Evolutionary conservation across 495 filamentous ascomycete genomes (phyloP).

Genomic region (Hypoxylon cercidicola): DNA sequence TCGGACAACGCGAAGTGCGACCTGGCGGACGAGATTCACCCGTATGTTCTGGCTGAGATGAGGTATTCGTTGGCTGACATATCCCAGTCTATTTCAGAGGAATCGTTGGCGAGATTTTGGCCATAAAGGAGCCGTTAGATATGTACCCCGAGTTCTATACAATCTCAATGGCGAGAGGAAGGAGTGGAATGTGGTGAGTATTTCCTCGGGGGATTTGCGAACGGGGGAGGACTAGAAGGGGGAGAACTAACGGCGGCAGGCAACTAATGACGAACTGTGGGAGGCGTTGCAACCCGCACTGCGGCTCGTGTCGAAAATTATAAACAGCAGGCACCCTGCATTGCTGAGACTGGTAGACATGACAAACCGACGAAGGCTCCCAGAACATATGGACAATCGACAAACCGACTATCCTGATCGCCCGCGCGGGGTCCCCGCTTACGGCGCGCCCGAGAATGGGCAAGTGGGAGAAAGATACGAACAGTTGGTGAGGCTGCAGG

Average conservation of each 20-base stretch:
- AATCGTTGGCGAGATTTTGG: not conserved
- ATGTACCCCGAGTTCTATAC: conserved; percentile 36
- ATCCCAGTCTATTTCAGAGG: conserved; percentile 25
- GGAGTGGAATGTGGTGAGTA: conserved; percentile 40
- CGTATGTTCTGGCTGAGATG: conserved; percentile 27
- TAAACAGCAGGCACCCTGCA: conserved; percentile 28
- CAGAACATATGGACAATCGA: not conserved
- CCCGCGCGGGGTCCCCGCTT: conserved; percentile 7
- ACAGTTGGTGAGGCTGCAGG: conserved; percentile 1
- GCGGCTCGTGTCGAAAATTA: conserved; percentile 38
- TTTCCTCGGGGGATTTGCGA: not conserved
- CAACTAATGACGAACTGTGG: conserved; percentile 46
- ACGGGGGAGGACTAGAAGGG: not conserved
- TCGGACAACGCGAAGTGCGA: conserved; percentile 26
- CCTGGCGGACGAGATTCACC: conserved; percentile 34
- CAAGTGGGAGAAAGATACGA: conserved; percentile 10
- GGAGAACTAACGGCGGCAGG: conserved; percentile 18
- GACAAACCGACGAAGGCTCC: conserved; percentile 26
- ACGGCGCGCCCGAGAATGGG: conserved; percentile 8
- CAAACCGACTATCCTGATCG: conserved; percentile 7
- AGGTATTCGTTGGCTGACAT: conserved; percentile 1
- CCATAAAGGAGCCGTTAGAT: conserved; percentile 6
- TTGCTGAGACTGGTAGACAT: conserved; percentile 36
- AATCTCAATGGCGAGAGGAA: conserved; percentile 41
- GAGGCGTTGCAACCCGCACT: conserved; percentile 48